Evolutionary conservation across 164 flowering plant species (phyloP).

Genomic region (Buxus sempervirens): DNA sequence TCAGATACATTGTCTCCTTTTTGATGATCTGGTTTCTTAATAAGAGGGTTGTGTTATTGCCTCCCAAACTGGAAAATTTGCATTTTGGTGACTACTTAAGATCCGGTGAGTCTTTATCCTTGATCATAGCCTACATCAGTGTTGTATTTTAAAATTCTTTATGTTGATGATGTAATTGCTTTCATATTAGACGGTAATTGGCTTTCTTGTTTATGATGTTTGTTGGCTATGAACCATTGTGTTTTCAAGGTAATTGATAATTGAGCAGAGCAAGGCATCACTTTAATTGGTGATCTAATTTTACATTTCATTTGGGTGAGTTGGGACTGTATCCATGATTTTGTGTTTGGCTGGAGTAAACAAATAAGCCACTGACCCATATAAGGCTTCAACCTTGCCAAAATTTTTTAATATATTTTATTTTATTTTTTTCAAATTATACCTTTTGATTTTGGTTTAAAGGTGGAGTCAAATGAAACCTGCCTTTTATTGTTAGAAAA

Average conservation of each 20-base stretch:
- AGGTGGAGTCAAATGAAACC: no score
- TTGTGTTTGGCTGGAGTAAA: no score
- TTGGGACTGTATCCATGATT: not conserved
- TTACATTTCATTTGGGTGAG: not conserved
- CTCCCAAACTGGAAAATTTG: conserved; percentile 72
- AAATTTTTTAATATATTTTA: no score
- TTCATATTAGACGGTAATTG: not conserved
- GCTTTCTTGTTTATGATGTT: not conserved
- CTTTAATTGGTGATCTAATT: not conserved
- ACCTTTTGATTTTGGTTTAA: no score
- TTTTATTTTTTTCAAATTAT: no score
- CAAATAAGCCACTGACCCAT: no score
- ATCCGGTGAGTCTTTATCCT: conserved; percentile 57
- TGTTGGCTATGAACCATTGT: not conserved
- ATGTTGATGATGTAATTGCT: not conserved
- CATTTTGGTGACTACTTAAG: conserved; percentile 77
- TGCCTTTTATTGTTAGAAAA: no score
- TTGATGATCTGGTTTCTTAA: conserved; percentile 72
- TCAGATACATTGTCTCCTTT: conserved; percentile 66
- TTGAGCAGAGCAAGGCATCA: not conserved
- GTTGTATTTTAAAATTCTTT: not conserved
- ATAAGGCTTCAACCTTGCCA: no score
- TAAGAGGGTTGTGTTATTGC: conserved; percentile 62
- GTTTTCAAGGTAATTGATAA: not conserved
- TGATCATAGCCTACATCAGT: not conserved